A percentile compares a stretch with the other conserved stretches of the same genome.
Conservation (phyloP, 768 basidiomycete genomes). For the Suillus luteus region DNA sequence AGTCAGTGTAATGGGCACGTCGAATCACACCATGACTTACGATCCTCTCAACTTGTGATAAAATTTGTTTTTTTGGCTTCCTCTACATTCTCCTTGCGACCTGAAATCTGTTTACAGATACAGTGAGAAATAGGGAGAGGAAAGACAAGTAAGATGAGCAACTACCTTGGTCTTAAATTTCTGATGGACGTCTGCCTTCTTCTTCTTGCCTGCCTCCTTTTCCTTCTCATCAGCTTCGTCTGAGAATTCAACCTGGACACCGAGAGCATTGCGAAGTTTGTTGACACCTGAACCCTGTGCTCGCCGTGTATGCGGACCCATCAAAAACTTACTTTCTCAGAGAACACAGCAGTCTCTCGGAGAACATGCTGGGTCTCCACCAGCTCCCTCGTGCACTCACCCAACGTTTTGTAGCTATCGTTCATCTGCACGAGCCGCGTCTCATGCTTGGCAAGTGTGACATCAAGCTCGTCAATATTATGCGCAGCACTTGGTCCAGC, state of each 20-base stretch:
- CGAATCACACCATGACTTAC: no score
- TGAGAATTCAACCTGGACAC: constrained; percentile 89
- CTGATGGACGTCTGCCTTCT: constrained; percentile 51
- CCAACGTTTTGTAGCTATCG: constrained; percentile 84
- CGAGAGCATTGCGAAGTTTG: constrained; percentile 87
- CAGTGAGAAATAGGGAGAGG: constrained; percentile 11
- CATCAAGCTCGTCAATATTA: constrained; percentile 90
- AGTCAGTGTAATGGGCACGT: no score
- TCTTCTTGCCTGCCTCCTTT: constrained; percentile 67
- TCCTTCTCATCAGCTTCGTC: constrained; percentile 78
- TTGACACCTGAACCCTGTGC: constrained; percentile 70
- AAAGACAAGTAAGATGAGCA: constrained; percentile 5
- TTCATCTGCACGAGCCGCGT: constrained; percentile 87
- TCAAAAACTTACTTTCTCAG: constrained; percentile 64
- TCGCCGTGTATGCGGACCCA: constrained; percentile 3
- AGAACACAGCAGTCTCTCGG: constrained; percentile 94
- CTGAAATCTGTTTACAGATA: constrained; percentile 63
- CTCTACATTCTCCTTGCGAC: constrained; percentile 94
- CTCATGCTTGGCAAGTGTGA: constrained; percentile 86
- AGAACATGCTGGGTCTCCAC: constrained; percentile 94
- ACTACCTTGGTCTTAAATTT: constrained; percentile 80
- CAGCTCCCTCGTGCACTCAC: constrained; percentile 82
- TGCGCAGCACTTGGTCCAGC: constrained; percentile 92
- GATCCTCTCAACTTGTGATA: constrained; percentile 82
- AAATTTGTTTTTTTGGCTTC: constrained; percentile 89